Conservation (phyloP, 2,329 filamentous ascomycete genomes). For the Colletotrichum eleusines region DNA sequence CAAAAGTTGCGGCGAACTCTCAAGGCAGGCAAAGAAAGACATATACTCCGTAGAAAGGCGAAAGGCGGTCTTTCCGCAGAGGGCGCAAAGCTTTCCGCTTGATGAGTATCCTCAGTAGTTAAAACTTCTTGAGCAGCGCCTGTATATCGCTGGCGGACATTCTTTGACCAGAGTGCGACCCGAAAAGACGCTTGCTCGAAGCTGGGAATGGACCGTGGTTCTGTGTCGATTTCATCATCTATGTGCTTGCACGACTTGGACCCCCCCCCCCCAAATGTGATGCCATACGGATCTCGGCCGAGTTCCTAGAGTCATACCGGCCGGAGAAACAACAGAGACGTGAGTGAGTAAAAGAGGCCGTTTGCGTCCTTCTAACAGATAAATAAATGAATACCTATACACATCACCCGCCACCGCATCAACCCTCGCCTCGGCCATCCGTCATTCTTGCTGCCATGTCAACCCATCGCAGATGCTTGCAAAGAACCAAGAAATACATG, state of each 20-base stretch:
- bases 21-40: too few species aligned
- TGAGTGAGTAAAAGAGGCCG: conserved; percentile 7
- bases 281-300: neutral
- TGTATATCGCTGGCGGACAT: too few species aligned
- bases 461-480: conserved; percentile 19
- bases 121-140: too few species aligned
- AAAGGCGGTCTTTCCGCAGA: too few species aligned
- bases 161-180: too few species aligned
- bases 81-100: too few species aligned
- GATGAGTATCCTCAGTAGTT: too few species aligned
- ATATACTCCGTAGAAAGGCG: too few species aligned
- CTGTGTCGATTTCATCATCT: neutral
- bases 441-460: conserved; percentile 5
- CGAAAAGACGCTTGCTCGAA: neutral
- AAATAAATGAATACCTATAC: conserved; percentile 24
- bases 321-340: too few species aligned
- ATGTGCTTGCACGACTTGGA: neutral
- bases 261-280: too few species aligned
- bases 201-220: too few species aligned
- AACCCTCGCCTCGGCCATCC: neutral
- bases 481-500: conserved; percentile 22
- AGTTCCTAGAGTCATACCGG: neutral
- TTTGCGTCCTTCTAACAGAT: conserved; percentile 5
- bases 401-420: conserved; percentile 11
- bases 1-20: too few species aligned